These are phyloP conservation scores for Aquanectria penicillioides DNA, from an alignment of 2,329 filamentous ascomycete genomes.

Conservation along the genomic window DNA sequence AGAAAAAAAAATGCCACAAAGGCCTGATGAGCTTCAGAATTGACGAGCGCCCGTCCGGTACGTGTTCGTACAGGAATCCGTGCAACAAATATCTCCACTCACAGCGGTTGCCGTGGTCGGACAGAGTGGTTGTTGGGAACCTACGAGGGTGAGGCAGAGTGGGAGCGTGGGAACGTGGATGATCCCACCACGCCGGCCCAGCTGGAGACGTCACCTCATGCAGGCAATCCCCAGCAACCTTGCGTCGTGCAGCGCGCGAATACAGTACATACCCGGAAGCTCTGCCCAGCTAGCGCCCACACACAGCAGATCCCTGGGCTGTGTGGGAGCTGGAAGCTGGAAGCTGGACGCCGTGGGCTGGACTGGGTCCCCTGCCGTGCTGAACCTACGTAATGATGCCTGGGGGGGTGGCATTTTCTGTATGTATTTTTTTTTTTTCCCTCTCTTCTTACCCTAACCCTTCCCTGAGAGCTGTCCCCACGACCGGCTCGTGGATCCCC, in stretches of 20 bases:
- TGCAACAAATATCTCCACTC: conserved; percentile 27
- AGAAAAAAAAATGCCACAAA: conserved; percentile 1
- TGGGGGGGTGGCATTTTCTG: conserved; percentile 24
- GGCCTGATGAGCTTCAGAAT: not conserved
- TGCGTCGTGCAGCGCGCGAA: conserved; percentile 1
- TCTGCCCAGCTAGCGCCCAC: conserved; percentile 13
- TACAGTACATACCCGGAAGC: conserved; percentile 13
- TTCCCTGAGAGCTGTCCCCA: too few species aligned
- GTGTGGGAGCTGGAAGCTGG: too few species aligned
- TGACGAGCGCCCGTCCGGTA: conserved; percentile 14
- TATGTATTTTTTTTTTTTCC: too few species aligned
- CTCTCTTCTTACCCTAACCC: too few species aligned
- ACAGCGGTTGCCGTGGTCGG: conserved; percentile 4
- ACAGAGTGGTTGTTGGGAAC: conserved; percentile 16
- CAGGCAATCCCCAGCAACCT: conserved; percentile 7
- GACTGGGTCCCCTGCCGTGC: conserved; percentile 33
- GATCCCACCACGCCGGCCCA: conserved; percentile 19
- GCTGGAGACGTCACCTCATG: conserved; percentile 23
- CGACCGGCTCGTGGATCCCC: conserved; percentile 14
- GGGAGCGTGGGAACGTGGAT: conserved; percentile 14
- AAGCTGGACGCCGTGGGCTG: too few species aligned
- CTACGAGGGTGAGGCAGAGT: not conserved
- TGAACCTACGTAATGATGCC: conserved; percentile 41
- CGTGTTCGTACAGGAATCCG: conserved; percentile 32
- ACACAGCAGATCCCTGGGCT: conserved; percentile 26